phyloP scores from a whole-genome alignment of 179 eudicot species.

The Beta lomatogona region DNA sequence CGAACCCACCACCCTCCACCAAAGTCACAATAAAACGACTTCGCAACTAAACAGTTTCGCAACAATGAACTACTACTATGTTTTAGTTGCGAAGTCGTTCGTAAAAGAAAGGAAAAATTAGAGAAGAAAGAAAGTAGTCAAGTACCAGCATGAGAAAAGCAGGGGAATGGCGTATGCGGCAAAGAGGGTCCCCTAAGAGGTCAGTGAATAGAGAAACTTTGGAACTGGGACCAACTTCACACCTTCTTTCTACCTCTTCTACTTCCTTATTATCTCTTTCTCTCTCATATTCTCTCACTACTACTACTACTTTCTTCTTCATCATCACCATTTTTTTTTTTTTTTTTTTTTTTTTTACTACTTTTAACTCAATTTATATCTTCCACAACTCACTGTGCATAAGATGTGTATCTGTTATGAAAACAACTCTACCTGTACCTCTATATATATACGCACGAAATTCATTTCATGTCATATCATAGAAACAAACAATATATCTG shows the following conservation, averaged over 20 bases:
- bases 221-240: conserved; percentile 83
- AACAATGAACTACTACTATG: too few relatives aligned
- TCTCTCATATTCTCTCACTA: conserved; percentile 54
- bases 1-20: conserved; percentile 2
- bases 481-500: neutral
- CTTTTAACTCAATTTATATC: too few relatives aligned
- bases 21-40: neutral
- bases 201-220: conserved; percentile 75
- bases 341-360: too few relatives aligned
- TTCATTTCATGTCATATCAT: neutral
- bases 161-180: conserved; percentile 90
- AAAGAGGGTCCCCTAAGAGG: conserved; percentile 90
- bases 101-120: neutral
- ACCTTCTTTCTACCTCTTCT: conserved; percentile 66
- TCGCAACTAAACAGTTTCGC: too few relatives aligned
- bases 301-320: conserved; percentile 22
- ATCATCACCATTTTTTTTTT: conserved; percentile 21
- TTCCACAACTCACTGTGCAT: neutral
- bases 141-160: conserved; percentile 85
- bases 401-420: too few relatives aligned
- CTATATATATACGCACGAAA: neutral
- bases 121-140: neutral
- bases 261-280: conserved; percentile 55
- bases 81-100: too few relatives aligned
- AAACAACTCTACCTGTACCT: neutral